Base-by-base conservation (phyloP, 192 early-diverging fungal species). In the Backusella tuberculispora region DNA sequence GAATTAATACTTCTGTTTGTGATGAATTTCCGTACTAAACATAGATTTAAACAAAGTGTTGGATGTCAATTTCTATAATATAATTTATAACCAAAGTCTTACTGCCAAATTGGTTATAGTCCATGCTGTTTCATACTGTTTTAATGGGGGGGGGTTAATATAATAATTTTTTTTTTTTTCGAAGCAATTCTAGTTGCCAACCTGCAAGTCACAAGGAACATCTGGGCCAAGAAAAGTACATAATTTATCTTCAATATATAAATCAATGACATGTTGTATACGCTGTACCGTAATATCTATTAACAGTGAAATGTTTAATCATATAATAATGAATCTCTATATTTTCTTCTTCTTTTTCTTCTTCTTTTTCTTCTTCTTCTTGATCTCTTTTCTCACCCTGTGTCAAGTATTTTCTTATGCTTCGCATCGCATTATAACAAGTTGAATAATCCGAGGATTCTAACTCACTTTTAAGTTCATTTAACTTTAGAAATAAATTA, bases 91-190 rank as follows among this genome's bases (percentile, higher is more conserved):
- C 6, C 40, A 17, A 40, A 45, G 4, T 26, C 76, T 45, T 74
- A 73, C 76, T 41, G 76, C 76, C 29, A 78, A 48, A 41, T 78
- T 78, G 21, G 76, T 78, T 10, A 78, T 74, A 8, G 66, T 72
- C 76, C 76, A 78, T 37, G 76, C 71, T 4, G 76, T 66, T 46
- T 78, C 76, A 43, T 78, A 78, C 76, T 78, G 34, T 60, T 60
- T 12, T 47, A 29, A 47, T 38, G 2, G 5, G 12, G 46, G 2
- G 5, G 12, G 46, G 45, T 69, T 29, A 69, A 69, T 37, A 66
- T 8, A 34, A 42, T 15, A 73, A 14, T 48, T 24, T 42, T 44
- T 4, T 24, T 44, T 63, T 34, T 50, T 41, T 13, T 24, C 29
- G 19, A 24, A 41, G n/a, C 46, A 37, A 29, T n/a, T 1, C 5